Base-by-base conservation (phyloP, 2,329 filamentous ascomycete species). In the Exophiala xenobiotica region DNA sequence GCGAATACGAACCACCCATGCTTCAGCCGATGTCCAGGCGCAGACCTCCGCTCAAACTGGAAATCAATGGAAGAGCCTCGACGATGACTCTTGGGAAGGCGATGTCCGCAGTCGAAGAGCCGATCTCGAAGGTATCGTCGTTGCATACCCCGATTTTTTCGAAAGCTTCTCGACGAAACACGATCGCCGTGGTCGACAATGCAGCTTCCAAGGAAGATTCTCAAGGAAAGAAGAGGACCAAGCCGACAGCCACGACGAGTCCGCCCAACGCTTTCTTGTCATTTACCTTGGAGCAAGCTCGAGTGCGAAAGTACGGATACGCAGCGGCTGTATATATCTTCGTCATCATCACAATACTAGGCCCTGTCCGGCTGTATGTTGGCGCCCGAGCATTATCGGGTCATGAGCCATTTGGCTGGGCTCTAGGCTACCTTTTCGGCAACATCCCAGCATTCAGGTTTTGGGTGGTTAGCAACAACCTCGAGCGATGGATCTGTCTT, bases 401-500 rank as follows among this genome's bases (percentile, higher is more conserved):
- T 12, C 74, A 83, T 45, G 93, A 99, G 62, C 90, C 93, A 0
- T 81, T 99, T 38, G 89, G 92, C 2, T 99, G 93, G 93, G 91
- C 90, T 0, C 69, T 96, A 8, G 86, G 89, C 1, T 99, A 99
- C 68, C 73, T 96, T 2, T 81, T 97, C 55, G 91, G 92, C 9
- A 87, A 95, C 61, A 66, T 91, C 8, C 78, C 81, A 0, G 78
- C 76, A 64, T 82, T 96, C 60, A 80, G 90, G 19, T 84, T 86
- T 66, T 78, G 86, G 66, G 79, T 92, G 6, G 76, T 89, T 12
- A 79, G 78, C 53, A 78, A 81, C 54, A 82, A 86, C 54, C 74
- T 93, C 4, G 83, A 87, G 58, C 70, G 74, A 58, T 96, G 90
- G 53, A 53, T 56, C 29, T 42, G 49, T 45, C 53, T 56, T 18